Evolutionary conservation across 140 eudicot genomes (phyloP).

Genomic region (Artemisia princeps): DNA sequence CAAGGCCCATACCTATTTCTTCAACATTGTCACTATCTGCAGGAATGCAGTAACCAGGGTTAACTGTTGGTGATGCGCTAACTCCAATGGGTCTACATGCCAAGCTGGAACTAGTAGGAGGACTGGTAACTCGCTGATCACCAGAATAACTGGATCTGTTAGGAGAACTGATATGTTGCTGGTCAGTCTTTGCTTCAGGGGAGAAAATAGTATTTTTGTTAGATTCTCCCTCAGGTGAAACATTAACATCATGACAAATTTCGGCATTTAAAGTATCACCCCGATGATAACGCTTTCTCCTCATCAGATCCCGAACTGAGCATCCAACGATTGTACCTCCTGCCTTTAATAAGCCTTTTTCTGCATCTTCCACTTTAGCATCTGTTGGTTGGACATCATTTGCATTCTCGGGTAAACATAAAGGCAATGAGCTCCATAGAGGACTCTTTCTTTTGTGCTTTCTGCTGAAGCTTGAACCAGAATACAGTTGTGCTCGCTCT

Average conservation of each 20-base stretch:
- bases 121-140: conserved; percentile 26
- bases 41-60: conserved; percentile 6
- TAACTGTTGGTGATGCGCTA: conserved; percentile 23
- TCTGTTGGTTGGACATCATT: conserved; percentile 27
- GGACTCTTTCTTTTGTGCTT: conserved; percentile 44
- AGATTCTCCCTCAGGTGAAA: conserved; percentile 20
- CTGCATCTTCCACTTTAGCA: conserved; percentile 19
- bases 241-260: conserved; percentile 23
- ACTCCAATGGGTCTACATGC: conserved; percentile 26
- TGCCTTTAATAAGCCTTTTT: conserved; percentile 20
- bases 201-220: conserved; percentile 16
- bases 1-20: conserved; percentile 33
- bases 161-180: conserved; percentile 22
- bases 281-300: conserved; percentile 62
- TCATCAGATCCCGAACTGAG: conserved; percentile 93
- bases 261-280: conserved; percentile 34
- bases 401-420: conserved; percentile 27
- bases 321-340: conserved; percentile 39
- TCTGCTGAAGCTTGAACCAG: conserved; percentile 25
- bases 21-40: conserved; percentile 24
- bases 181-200: conserved; percentile 24
- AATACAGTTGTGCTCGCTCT: conserved; percentile 15
- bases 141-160: conserved; percentile 14
- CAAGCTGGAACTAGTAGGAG: conserved; percentile 19
- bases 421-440: conserved; percentile 53